These are phyloP conservation scores for Cardamine resedifolia DNA, from an alignment of 345 rosid species.

Conservation along the genomic window DNA sequence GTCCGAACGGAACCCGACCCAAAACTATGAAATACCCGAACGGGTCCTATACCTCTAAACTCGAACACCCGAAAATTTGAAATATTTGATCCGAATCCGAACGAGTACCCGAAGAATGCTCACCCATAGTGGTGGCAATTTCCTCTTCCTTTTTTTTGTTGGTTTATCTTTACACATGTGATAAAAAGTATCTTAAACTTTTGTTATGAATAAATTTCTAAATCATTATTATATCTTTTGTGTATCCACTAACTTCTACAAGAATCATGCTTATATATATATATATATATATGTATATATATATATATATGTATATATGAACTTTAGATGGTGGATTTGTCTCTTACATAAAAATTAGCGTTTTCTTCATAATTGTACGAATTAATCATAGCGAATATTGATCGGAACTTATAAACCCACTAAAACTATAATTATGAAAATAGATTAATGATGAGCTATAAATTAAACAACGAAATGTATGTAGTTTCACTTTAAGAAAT, in stretches of 20 bases:
- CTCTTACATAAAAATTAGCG: background rate
- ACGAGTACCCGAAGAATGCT: no score
- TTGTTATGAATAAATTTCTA: background rate
- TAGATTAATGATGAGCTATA: background rate
- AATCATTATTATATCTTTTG: background rate
- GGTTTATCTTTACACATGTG: conserved; percentile 50
- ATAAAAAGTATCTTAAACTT: conserved; percentile 26
- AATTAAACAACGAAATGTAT: background rate
- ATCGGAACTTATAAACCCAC: background rate
- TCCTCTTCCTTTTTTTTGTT: conserved; percentile 41
- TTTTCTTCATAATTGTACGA: background rate
- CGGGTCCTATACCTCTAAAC: no score
- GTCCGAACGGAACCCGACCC: no score
- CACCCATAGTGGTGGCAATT: conserved; percentile 34
- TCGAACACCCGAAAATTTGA: no score
- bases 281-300: conserved; percentile 1
- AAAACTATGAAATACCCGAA: no score
- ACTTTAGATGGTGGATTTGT: conserved; percentile 51
- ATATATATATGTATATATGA: conserved; percentile 24
- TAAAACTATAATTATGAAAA: background rate
- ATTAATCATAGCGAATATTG: background rate
- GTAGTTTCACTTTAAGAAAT: background rate
- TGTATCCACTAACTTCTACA: conserved; percentile 40
- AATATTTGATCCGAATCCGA: no score
- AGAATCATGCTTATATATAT: background rate